Conservation (phyloP, 169 alveolate species). For the Perkinsus marinus region DNA sequence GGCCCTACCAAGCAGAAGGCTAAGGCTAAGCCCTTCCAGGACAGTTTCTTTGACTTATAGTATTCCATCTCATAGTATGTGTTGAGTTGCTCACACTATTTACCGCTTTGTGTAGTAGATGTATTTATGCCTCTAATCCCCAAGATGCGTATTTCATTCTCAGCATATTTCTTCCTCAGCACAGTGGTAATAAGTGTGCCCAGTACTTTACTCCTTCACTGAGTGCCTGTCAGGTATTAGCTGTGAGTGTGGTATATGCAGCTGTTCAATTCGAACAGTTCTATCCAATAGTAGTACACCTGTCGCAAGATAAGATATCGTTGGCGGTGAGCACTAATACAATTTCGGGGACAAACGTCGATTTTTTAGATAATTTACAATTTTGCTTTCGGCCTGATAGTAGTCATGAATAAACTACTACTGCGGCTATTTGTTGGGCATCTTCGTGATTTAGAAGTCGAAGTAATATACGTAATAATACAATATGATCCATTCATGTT, state of each 20-base stretch:
- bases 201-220: background rate
- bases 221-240: background rate
- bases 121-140: background rate
- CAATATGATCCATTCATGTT: background rate
- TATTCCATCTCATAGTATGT: background rate
- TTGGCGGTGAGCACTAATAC: too few relatives aligned
- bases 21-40: background rate
- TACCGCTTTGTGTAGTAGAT: background rate
- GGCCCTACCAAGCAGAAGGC: background rate
- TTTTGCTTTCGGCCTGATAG: background rate
- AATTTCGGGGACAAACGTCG: background rate
- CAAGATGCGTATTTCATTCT: background rate
- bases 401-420: constrained; percentile 5
- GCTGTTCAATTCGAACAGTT: background rate
- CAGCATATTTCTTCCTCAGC: background rate
- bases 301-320: background rate
- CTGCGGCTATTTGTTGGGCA: constrained; percentile 9
- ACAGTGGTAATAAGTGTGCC: background rate
- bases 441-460: constrained; percentile 14
- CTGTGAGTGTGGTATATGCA: background rate
- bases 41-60: background rate
- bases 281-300: background rate
- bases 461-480: background rate
- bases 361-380: background rate
- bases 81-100: background rate